Evolutionary conservation across 345 rosid genomes (phyloP).

Genomic region (Sapria himalayana): DNA sequence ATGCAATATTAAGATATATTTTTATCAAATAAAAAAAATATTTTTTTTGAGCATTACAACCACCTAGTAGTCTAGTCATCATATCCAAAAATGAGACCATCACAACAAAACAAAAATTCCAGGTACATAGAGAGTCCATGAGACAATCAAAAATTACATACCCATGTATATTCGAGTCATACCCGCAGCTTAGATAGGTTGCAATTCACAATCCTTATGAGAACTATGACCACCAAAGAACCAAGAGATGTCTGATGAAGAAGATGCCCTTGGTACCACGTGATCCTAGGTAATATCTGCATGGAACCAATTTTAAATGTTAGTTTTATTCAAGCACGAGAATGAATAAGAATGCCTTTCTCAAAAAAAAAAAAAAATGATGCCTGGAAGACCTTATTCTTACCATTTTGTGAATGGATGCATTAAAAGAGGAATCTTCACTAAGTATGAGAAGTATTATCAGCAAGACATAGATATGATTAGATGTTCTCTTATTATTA

Average conservation of each 20-base stretch:
- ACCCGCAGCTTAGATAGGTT: constrained; percentile 95
- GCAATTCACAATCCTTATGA: constrained; percentile 90
- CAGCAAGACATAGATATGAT: constrained; percentile 91
- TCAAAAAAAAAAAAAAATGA: constrained; percentile 3
- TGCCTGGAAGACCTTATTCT: constrained; percentile 7
- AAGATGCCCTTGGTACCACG: constrained; percentile 94
- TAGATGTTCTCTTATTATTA: constrained; percentile 72
- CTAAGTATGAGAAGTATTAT: constrained; percentile 93
- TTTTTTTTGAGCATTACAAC: too few species aligned
- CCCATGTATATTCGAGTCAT: constrained; percentile 27
- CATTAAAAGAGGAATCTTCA: constrained; percentile 87
- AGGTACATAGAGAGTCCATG: too few species aligned
- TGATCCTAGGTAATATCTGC: constrained; percentile 71
- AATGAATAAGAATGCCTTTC: constrained; percentile 8
- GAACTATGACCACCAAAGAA: constrained; percentile 68
- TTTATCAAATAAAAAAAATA: too few species aligned
- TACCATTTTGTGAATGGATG: constrained; percentile 91
- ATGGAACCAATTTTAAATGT: not conserved
- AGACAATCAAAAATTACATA: too few species aligned
- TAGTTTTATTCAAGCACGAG: constrained; percentile 8
- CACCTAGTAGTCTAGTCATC: too few species aligned
- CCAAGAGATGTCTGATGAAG: constrained; percentile 95
- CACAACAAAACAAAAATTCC: too few species aligned
- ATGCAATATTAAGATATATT: too few species aligned
- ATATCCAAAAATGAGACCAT: too few species aligned